Evolutionary conservation across 345 rosid species (phyloP).

Genomic region (Citrus sp.): DNA sequence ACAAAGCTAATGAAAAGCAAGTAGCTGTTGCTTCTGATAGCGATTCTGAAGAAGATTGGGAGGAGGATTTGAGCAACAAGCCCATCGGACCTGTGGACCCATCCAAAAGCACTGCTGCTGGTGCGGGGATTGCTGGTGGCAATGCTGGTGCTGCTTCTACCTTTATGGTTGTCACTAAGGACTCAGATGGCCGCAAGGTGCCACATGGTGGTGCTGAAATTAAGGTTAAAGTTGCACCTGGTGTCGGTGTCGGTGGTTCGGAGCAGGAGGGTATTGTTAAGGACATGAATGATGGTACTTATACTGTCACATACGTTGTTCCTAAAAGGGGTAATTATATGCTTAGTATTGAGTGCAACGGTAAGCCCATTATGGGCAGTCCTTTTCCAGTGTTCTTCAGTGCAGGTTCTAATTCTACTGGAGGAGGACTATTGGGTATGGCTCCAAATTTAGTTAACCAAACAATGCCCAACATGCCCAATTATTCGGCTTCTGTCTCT

Average conservation of each 20-base stretch:
- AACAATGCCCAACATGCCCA: conserved; percentile 99
- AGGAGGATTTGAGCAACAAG: conserved; percentile 57
- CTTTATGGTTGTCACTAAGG: conserved; percentile 77
- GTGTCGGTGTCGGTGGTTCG: conserved; percentile 89
- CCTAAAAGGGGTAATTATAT: conserved; percentile 98
- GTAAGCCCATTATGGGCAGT: conserved; percentile 85
- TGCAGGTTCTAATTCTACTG: conserved; percentile 67
- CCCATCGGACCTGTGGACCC: conserved; percentile 95
- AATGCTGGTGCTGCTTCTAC: conserved; percentile 88
- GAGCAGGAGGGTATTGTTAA: conserved; percentile 92
- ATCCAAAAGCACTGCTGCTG: conserved; percentile 77
- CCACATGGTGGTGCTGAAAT: conserved; percentile 70
- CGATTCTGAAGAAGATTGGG: conserved; percentile 65
- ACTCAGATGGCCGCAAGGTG: conserved; percentile 81
- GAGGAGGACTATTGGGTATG: conserved; percentile 70
- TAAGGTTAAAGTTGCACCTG: conserved; percentile 79
- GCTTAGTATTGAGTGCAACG: conserved; percentile 86
- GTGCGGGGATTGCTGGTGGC: conserved; percentile 91
- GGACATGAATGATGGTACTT: conserved; percentile 92
- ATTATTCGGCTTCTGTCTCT: conserved; percentile 92
- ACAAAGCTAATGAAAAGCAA: conserved; percentile 37
- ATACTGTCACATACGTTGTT: conserved; percentile 83
- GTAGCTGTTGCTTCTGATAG: conserved; percentile 47
- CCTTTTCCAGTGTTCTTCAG: conserved; percentile 99
- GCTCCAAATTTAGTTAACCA: conserved; percentile 83